Evolutionary conservation across 2,329 filamentous ascomycete genomes (phyloP), one percentile per base, ranked within the genome.

Genomic region (Colletotrichum limetticola): DNA sequence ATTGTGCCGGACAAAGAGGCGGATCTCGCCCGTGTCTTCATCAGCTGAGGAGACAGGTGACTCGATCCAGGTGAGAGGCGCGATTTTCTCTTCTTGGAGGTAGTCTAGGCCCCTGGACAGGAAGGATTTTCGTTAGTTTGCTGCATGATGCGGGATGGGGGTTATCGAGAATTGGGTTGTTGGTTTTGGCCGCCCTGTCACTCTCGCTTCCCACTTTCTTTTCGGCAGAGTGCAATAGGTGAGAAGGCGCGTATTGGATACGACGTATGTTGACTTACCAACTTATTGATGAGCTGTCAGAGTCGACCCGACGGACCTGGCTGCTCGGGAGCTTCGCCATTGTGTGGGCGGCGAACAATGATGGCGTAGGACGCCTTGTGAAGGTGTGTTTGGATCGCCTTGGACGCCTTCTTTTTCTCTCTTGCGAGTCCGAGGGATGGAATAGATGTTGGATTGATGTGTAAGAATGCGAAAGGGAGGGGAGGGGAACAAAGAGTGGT

Each of bases 1-100:
- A 78, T 89, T 87, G 52, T 74, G 70, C 9, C 71, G 63, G 12
- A 68, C 67, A n/a, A 62, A 66, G 37, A 64, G 64, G 5, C 46
- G 53, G 9, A 71, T 63, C 49, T 74, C 62, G 52, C 68, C 68
- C 7, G 64, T 74, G 30, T 65, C 68, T 0, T 63, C 46, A 1
- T 69, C 59, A 4, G 66, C 61, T 7, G 70, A 65, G 4, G 63
- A 63, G 22, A 74, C 57, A 9, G 71, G 71, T 6, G 66, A 66
- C 52, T 74, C 68, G 67, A 74, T 74, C 71, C 71, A 71, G 7
- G 67, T 74, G 8, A 71, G 56, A n/a, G 71, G 71, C 49, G 71
- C 55, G 37, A 74, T 71, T 30, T 74, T 71, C 26, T 73, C 71
- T 70, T 73, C 71, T 14, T 70, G 66, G 11, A 70, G 66, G 66